phyloP scores from a whole-genome alignment of 192 early-diverging fungal genomes.

The Allomyces javanicus region DNA sequence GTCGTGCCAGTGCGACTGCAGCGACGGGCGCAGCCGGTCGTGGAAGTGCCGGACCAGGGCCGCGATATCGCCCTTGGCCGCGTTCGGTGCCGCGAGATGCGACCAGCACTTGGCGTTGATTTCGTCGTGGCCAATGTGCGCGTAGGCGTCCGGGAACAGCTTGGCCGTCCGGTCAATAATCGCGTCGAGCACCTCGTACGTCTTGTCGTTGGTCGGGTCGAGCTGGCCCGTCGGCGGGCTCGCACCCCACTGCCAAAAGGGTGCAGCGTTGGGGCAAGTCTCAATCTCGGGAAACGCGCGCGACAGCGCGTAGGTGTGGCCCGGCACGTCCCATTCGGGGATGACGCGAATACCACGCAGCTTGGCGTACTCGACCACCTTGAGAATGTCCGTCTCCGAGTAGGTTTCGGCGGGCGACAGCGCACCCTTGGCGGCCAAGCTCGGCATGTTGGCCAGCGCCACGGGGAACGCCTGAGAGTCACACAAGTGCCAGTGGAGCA shows the following conservation, averaged over 20 bases:
- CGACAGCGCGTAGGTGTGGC: constrained; percentile 39
- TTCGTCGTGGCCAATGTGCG: constrained; percentile 65
- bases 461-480: constrained; percentile 56
- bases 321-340: constrained; percentile 80
- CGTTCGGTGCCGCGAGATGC: not conserved
- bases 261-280: constrained; percentile 37
- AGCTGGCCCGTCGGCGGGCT: constrained; percentile 72
- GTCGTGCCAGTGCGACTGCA: constrained; percentile 45
- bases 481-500: constrained; percentile 60
- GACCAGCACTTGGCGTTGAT: constrained; percentile 48
- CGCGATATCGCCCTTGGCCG: constrained; percentile 4
- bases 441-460: constrained; percentile 35
- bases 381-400: constrained; percentile 43
- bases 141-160: constrained; percentile 46
- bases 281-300: constrained; percentile 32
- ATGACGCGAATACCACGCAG: constrained; percentile 70
- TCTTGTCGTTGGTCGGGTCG: constrained; percentile 16
- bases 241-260: constrained; percentile 8
- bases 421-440: constrained; percentile 37
- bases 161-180: constrained; percentile 45
- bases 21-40: not conserved
- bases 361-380: constrained; percentile 49
- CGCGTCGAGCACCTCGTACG: constrained; percentile 34
- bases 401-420: constrained; percentile 46
- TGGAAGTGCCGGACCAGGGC: not conserved